A percentile compares a stretch with the other conserved stretches of the same genome.
These are phyloP conservation scores for Carallia brachiata DNA, from an alignment of 345 rosid species.

Conservation along the genomic window DNA sequence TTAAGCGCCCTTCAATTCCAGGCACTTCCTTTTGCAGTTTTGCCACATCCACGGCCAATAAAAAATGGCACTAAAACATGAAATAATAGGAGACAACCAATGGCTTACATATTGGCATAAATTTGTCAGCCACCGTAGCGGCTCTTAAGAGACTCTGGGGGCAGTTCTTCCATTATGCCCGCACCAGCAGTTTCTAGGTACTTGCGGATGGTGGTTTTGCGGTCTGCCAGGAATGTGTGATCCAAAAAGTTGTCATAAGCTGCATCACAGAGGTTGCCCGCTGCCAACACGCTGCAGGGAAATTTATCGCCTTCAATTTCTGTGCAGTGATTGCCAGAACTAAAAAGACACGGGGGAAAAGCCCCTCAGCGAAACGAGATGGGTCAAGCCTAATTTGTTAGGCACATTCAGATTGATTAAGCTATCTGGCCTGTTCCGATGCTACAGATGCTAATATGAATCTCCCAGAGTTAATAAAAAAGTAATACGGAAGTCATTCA, in stretches of 20 bases:
- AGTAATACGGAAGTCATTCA: no score
- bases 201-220: conserved; percentile 59
- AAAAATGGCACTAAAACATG: no score
- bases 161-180: conserved; percentile 91
- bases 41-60: no score
- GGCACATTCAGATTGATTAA: no score
- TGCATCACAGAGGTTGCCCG: conserved; percentile 66
- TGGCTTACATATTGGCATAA: no score
- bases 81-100: no score
- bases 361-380: neutral
- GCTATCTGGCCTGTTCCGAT: no score
- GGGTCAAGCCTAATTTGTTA: neutral
- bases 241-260: conserved; percentile 73
- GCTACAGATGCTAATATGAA: no score
- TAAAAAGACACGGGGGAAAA: neutral
- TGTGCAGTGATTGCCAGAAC: neutral
- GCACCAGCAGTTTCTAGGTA: conserved; percentile 65
- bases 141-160: conserved; percentile 67
- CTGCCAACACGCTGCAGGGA: conserved; percentile 75
- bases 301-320: conserved; percentile 11
- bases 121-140: conserved; percentile 70
- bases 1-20: no score
- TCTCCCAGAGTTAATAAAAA: no score
- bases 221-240: conserved; percentile 75
- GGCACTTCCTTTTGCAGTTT: no score